Evolutionary conservation across 2,329 filamentous ascomycete genomes (phyloP).

Genomic region (Lasiodiplodia gonubiensis): DNA sequence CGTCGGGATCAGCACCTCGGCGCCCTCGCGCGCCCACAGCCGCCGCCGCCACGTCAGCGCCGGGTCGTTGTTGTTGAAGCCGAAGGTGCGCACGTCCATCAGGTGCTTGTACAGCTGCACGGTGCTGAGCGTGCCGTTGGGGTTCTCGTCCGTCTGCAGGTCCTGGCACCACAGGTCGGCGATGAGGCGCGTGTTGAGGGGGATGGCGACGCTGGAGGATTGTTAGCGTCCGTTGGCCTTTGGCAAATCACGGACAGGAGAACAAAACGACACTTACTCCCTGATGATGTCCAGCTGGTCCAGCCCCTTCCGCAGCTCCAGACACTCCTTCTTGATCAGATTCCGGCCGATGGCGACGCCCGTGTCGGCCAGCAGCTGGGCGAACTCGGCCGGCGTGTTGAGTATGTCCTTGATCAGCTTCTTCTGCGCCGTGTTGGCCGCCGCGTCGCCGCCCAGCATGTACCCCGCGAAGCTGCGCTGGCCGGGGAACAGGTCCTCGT

Average conservation of each 20-base stretch:
- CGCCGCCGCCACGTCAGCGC: slow-evolving; percentile 56
- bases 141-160: slow-evolving; percentile 33
- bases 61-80: slow-evolving; percentile 56
- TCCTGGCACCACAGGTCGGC: slow-evolving; percentile 36
- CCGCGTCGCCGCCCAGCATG: slow-evolving; percentile 29
- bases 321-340: slow-evolving; percentile 6
- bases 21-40: slow-evolving; percentile 50
- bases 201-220: slow-evolving; percentile 30
- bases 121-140: slow-evolving; percentile 51
- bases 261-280: slow-evolving; percentile 22
- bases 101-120: slow-evolving; percentile 60
- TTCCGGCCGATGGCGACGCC: background rate
- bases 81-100: slow-evolving; percentile 54
- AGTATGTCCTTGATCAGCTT: slow-evolving; percentile 26
- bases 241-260: background rate
- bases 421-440: slow-evolving; percentile 26
- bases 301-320: background rate
- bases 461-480: slow-evolving; percentile 29
- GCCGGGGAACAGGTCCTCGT: slow-evolving; percentile 31
- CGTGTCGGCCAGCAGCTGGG: slow-evolving; percentile 15
- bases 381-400: slow-evolving; percentile 28
- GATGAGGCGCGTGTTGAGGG: slow-evolving; percentile 37
- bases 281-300: slow-evolving; percentile 29
- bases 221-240: too few species aligned
- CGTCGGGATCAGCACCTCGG: slow-evolving; percentile 40